Evolutionary conservation across 139 green algal genomes (phyloP).

Genomic region (Micromonas pusilla): DNA sequence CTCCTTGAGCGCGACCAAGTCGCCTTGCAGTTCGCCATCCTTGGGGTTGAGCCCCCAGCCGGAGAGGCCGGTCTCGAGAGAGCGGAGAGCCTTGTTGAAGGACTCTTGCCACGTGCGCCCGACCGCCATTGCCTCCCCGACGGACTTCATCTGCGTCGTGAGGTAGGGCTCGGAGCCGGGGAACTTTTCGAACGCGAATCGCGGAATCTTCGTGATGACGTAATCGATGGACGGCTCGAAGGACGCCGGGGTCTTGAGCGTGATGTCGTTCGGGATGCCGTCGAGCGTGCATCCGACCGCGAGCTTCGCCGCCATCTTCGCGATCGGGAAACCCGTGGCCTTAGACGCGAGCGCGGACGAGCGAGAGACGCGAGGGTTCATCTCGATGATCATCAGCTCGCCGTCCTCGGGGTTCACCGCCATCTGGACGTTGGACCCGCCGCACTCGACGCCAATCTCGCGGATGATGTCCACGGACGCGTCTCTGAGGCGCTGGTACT

Average conservation of each 20-base stretch:
- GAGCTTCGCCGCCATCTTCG: slow-evolving; percentile 99
- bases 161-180: slow-evolving; percentile 78
- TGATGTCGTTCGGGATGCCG: slow-evolving; percentile 99
- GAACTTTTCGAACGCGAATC: slow-evolving; percentile 99
- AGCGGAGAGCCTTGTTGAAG: slow-evolving; percentile 94
- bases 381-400: slow-evolving; percentile 98
- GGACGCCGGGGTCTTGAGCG: slow-evolving; percentile 89
- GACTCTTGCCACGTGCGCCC: slow-evolving; percentile 94
- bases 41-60: slow-evolving; percentile 32
- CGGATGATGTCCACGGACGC: slow-evolving; percentile 81
- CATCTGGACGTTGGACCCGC: slow-evolving; percentile 96
- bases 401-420: slow-evolving; percentile 85
- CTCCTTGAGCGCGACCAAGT: slow-evolving; percentile 69
- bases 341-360: slow-evolving; percentile 98
- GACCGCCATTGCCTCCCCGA: slow-evolving; percentile 98
- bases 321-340: slow-evolving; percentile 94
- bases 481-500: slow-evolving; percentile 92
- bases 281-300: slow-evolving; percentile 93
- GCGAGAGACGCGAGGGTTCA: slow-evolving; percentile 95
- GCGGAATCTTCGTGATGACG: slow-evolving; percentile 94
- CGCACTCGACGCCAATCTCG: slow-evolving; percentile 99
- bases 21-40: slow-evolving; percentile 30
- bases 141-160: slow-evolving; percentile 78
- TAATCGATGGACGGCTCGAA: slow-evolving; percentile 99
- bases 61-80: slow-evolving; percentile 68